Conservation (phyloP, 495 filamentous ascomycete genomes). For the Annulohypoxylon stygium region DNA sequence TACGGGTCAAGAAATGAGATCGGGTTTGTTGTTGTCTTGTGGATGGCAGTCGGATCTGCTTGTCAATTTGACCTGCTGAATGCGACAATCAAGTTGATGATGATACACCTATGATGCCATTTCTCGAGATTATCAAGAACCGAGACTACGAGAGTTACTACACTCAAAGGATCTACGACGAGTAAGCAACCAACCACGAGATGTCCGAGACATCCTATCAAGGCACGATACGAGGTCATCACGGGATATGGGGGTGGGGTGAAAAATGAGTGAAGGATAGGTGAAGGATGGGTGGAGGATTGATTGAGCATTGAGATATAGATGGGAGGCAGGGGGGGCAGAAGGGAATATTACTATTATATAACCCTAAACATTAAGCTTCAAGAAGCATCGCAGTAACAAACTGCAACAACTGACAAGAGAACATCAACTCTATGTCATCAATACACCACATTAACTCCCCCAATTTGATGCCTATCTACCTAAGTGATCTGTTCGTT, state of each 20-base stretch:
- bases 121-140: neutral
- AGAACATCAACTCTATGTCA: neutral
- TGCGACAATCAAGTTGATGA: neutral
- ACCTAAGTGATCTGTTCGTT: neutral
- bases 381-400: neutral
- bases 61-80: slow-evolving; percentile 3
- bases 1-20: neutral
- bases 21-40: neutral
- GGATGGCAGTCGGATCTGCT: neutral
- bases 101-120: neutral
- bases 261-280: neutral
- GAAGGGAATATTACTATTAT: neutral
- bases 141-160: neutral
- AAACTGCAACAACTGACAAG: neutral
- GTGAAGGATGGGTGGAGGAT: neutral
- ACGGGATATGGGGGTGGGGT: neutral
- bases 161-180: neutral
- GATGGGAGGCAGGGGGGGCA: neutral
- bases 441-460: neutral
- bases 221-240: neutral
- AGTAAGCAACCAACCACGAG: neutral
- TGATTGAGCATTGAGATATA: neutral
- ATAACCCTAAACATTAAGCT: neutral
- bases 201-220: neutral
- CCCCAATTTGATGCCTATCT: neutral